Percentiles rank a stretch among this genome's conserved stretches.
Evolutionary conservation across 2,329 filamentous ascomycete species (phyloP).

Genomic region (Paradendryphiella salina): DNA sequence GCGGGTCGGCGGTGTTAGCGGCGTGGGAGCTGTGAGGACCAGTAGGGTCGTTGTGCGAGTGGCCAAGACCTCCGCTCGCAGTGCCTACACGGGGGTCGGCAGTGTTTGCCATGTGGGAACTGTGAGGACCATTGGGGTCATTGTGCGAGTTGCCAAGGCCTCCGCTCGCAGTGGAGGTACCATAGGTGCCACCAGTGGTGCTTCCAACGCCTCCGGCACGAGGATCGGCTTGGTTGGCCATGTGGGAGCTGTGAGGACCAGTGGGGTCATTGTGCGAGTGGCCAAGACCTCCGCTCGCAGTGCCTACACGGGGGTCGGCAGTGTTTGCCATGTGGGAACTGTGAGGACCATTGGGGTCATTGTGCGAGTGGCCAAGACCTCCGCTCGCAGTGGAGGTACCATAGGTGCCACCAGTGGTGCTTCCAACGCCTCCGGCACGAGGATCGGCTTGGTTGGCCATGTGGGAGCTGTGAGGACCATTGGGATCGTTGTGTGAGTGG

Average conservation of each 20-base stretch:
- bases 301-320: conserved; percentile 41
- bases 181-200: too few species aligned
- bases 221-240: conserved; percentile 36
- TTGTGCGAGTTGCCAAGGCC: neutral
- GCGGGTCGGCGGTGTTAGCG: conserved; percentile 36
- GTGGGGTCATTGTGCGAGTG: conserved; percentile 35
- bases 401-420: conserved; percentile 12
- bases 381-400: neutral
- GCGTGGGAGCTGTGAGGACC: conserved; percentile 39
- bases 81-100: conserved; percentile 41
- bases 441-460: conserved; percentile 36
- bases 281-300: conserved; percentile 10
- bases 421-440: conserved; percentile 12
- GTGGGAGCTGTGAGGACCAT: conserved; percentile 40
- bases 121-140: conserved; percentile 8
- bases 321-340: conserved; percentile 29
- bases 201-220: conserved; percentile 7
- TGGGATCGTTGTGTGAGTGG: conserved; percentile 28
- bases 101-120: conserved; percentile 30
- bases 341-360: conserved; percentile 8
- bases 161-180: neutral
- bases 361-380: neutral
- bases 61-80: conserved; percentile 9
- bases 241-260: conserved; percentile 38
- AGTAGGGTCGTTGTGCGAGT: conserved; percentile 35